A percentile compares a stretch with the other conserved stretches of the same genome.
Evolutionary conservation across 768 basidiomycete species (phyloP).

Genomic region (Neoboletus subvelutipes): DNA sequence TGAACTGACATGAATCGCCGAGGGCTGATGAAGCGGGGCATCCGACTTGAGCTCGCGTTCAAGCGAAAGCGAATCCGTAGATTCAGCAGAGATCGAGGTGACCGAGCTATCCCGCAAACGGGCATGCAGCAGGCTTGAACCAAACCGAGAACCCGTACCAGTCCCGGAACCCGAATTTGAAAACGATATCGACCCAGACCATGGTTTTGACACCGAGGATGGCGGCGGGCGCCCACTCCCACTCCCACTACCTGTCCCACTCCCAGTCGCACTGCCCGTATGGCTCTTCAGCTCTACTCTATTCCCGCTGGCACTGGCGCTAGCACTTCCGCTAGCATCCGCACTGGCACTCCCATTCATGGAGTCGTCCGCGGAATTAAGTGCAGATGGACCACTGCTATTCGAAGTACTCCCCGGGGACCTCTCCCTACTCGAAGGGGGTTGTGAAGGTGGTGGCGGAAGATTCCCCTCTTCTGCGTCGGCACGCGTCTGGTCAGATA

Average conservation of each 20-base stretch:
- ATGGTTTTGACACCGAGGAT: constrained; percentile 19
- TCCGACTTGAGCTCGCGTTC: constrained; percentile 5
- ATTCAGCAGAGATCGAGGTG: constrained; percentile 29
- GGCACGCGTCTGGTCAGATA: constrained; percentile 33
- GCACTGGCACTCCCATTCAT: constrained; percentile 12
- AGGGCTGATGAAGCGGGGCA: constrained; percentile 8
- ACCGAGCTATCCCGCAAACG: constrained; percentile 30
- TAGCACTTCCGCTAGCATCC: constrained; percentile 13
- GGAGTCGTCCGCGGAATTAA: constrained; percentile 27
- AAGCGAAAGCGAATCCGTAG: constrained; percentile 18
- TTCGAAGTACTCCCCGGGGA: constrained; percentile 27
- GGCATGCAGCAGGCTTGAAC: constrained; percentile 22
- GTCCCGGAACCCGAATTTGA: constrained; percentile 27
- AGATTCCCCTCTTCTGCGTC: constrained; percentile 2
- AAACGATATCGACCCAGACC: constrained; percentile 23
- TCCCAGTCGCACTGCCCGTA: constrained; percentile 13
- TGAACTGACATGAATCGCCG: constrained; percentile 3
- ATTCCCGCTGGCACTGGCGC: constrained; percentile 10
- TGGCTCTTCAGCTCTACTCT: constrained; percentile 9
- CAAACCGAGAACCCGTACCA: constrained; percentile 24
- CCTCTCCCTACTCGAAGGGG: constrained; percentile 14
- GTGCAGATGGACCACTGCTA: constrained; percentile 25
- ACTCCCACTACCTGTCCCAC: constrained; percentile 11
- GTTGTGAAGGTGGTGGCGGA: constrained; percentile 6
- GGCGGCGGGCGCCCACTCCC: constrained; percentile 10